A percentile compares a stretch with the other conserved stretches of the same genome.
Conservation (phyloP, 2,329 filamentous ascomycete species). For the Monilinia fructigena region DNA sequence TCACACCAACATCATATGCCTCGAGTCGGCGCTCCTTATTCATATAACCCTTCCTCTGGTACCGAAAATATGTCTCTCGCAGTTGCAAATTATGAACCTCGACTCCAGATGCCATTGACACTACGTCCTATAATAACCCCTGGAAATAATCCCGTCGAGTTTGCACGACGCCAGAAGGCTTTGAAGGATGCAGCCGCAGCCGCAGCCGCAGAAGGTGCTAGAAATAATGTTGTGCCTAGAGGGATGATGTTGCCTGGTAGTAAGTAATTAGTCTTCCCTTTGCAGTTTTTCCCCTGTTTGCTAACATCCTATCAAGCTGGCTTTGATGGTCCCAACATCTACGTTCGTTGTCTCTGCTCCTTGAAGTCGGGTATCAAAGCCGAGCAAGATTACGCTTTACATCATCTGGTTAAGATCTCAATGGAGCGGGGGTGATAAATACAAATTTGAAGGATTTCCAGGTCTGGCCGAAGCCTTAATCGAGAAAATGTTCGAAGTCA, state of each 20-base stretch:
- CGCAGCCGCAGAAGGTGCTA: conserved; percentile 40
- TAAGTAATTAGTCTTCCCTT: conserved; percentile 44
- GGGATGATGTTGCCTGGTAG: conserved; percentile 63
- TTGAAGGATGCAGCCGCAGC: conserved; percentile 42
- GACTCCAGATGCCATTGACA: conserved; percentile 59
- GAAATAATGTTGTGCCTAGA: conserved; percentile 44
- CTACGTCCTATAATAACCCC: conserved; percentile 75
- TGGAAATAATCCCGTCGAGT: conserved; percentile 68
- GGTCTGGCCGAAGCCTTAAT: conserved; percentile 85
- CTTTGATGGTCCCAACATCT: conserved; percentile 83
- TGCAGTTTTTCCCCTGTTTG: background rate
- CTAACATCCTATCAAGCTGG: conserved; percentile 43
- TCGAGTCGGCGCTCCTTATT: conserved; percentile 43
- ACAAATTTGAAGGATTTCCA: conserved; percentile 88
- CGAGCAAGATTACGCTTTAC: conserved; percentile 89
- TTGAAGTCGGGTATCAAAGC: conserved; percentile 74
- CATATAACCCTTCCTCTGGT: conserved; percentile 54
- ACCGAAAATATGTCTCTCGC: conserved; percentile 58
- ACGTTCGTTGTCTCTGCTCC: conserved; percentile 81
- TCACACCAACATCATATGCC: conserved; percentile 36
- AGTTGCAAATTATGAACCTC: conserved; percentile 69
- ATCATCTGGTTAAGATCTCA: conserved; percentile 93
- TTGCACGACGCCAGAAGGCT: conserved; percentile 56
- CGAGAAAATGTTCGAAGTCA: conserved; percentile 78
- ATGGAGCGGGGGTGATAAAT: conserved; percentile 91